phyloP scores from a whole-genome alignment of 2,329 filamentous ascomycete genomes.

The Coleophoma cylindrospora region DNA sequence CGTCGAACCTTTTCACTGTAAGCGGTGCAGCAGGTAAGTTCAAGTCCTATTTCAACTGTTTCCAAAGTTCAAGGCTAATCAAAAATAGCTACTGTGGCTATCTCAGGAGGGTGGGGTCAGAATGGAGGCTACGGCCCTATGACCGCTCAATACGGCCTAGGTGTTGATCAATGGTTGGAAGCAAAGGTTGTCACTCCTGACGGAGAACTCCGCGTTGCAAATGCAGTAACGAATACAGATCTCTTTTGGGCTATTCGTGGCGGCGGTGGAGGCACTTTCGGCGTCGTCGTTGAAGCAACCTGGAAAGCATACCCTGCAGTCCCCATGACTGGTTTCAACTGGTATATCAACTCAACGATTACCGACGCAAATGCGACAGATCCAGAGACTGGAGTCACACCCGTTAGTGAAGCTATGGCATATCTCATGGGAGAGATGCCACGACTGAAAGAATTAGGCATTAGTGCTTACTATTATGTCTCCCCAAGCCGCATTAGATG shows the following conservation, averaged over 20 bases:
- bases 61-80: not conserved
- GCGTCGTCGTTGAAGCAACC: constrained; percentile 50
- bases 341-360: constrained; percentile 1
- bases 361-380: not conserved
- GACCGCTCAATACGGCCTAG: constrained; percentile 44
- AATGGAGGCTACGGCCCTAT: constrained; percentile 53
- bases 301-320: constrained; percentile 37
- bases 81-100: not conserved
- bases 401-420: not conserved
- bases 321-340: not conserved
- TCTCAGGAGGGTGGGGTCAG: constrained; percentile 34
- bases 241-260: constrained; percentile 36
- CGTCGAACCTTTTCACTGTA: not conserved
- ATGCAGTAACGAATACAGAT: constrained; percentile 35
- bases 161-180: constrained; percentile 33
- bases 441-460: not conserved
- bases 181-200: constrained; percentile 38
- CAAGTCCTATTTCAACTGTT: not conserved
- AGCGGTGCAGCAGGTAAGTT: not conserved
- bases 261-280: constrained; percentile 47
- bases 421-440: not conserved
- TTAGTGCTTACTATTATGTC: not conserved
- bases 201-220: constrained; percentile 40
- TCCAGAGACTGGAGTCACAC: not conserved
- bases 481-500: not conserved